Evolutionary conservation across 176 grass and related monocot species (phyloP), one percentile per base, ranked within the genome.

Genomic region (Bonia amplexicaulis): DNA sequence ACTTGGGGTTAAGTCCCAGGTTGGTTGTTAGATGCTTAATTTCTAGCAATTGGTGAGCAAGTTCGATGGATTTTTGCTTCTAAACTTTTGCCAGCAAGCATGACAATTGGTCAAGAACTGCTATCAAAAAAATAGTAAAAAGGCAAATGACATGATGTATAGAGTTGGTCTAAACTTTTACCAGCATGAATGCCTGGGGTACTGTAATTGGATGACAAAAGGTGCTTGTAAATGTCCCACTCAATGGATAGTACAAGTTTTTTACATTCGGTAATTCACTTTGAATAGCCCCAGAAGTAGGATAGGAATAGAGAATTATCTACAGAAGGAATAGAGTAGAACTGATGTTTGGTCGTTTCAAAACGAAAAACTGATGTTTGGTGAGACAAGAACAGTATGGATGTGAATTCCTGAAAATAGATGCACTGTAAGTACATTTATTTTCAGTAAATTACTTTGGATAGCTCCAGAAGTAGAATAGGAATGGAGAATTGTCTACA

Each of bases 271-370:
- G 78, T 67, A 57, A 31, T 55, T 45, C 66, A 55, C 57, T 69
- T 46, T 46, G 23, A 37, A 8, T 44, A 74, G 27, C 15, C 25
- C 78, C 12, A 16, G 53, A 39, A 69, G 47, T 69, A 66, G 35
- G 70, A 75, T 68, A 45, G 47, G 37, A 87, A 75, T 9, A 67
- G 37, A 74, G 35, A 74, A 66, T 27, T 82, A 61, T 82, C 79
- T 58, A 6, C 71, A 40, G 19, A 59, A 69, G 6, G 7, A 61
- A 67, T 76, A 59, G 19, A 58, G 71, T 57, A 87, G 40, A 79
- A 29, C 60, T 61, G 12, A 49, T 48, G 9, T 69, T 61, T 71
- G 74, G 66, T 68, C 40, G 40, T 41, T 6, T 41, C 27, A 6
- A 5, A 39, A 8, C 7, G 8, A 7, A 41, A 37, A 79, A 27